phyloP scores from a whole-genome alignment of 768 basidiomycete genomes.

The Mycena polygramma region DNA sequence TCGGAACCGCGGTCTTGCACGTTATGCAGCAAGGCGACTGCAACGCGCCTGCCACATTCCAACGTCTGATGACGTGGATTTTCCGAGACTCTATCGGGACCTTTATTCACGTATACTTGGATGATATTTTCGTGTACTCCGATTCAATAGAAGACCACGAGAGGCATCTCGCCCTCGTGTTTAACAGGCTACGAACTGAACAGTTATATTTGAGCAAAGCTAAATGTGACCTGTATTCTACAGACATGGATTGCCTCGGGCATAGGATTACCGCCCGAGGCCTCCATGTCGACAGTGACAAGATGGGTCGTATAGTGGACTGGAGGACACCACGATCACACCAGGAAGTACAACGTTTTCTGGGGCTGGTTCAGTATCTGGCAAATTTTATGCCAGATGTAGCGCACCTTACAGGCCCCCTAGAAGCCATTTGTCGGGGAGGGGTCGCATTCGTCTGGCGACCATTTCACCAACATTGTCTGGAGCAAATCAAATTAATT shows the following conservation, averaged over 20 bases:
- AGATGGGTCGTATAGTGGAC: not conserved
- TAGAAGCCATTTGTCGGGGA: not conserved
- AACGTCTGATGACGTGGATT: not conserved
- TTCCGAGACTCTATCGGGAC: not conserved
- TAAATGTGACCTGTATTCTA: too few relatives aligned
- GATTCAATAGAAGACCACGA: too few relatives aligned
- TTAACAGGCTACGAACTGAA: too few relatives aligned
- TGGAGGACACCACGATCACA: not conserved
- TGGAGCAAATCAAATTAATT: not conserved
- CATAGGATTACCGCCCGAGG: too few relatives aligned
- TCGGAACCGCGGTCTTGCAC: not conserved
- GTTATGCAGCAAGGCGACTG: not conserved
- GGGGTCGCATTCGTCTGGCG: not conserved
- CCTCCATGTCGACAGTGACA: too few relatives aligned
- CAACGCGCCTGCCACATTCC: not conserved
- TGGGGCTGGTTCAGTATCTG: not conserved
- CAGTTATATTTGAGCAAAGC: too few relatives aligned
- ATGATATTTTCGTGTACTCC: not conserved
- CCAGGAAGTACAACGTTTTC: not conserved
- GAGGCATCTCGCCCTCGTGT: too few relatives aligned
- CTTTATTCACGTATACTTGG: not conserved
- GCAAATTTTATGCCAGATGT: too few relatives aligned
- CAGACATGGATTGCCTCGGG: too few relatives aligned
- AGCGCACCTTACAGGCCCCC: not conserved
- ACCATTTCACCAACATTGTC: too few relatives aligned